Evolutionary conservation across 306 rosid species (phyloP), one percentile per base, ranked within the genome.

Genomic region (Cyclanthera cordifolia): DNA sequence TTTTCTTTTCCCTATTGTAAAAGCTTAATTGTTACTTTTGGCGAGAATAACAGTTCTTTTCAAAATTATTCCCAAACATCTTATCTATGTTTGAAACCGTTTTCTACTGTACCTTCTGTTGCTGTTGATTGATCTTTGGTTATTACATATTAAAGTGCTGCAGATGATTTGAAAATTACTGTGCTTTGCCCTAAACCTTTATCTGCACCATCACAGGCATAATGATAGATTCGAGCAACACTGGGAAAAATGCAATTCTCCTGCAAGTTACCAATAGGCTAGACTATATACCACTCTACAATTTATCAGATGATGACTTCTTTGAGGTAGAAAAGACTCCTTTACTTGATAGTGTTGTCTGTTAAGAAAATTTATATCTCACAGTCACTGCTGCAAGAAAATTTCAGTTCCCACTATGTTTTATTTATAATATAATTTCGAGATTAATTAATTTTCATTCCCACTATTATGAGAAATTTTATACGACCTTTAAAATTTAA

Each of bases 221-320:
- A 76, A 75, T 69, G 57, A 77, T 70, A 63, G 32, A 67, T 24
- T 79, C 79, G 23, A 79, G 61, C 70, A 75, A 69, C 17, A 81
- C 50, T 52, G 55, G 51, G 43, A 81, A 69, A 39, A 48, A 73
- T 51, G 83, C 80, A 74, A 65, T 79, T 74, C 37, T 80, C 56
- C 81, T 90, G 74, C 87, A 54, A 63, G 83, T 86, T 74, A 72
- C 76, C 46, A 70, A 74, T 74, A 72, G 64, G 67, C 84, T 76
- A 19, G 81, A 74, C 69, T 78, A 65, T 50, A 73, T 82, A 30
- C 84, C 88, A 59, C 75, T 85, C 73, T 69, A 72, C 76, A 81
- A 82, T 75, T 75, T 90, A 65, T 85, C 97, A 3, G 92, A 90
- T 21, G 92, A 77, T 67, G 84, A 90, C 76, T 86, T 90, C 65